Base-by-base conservation (phyloP, 179 eudicot genomes). In the Patellifolia procumbens region DNA sequence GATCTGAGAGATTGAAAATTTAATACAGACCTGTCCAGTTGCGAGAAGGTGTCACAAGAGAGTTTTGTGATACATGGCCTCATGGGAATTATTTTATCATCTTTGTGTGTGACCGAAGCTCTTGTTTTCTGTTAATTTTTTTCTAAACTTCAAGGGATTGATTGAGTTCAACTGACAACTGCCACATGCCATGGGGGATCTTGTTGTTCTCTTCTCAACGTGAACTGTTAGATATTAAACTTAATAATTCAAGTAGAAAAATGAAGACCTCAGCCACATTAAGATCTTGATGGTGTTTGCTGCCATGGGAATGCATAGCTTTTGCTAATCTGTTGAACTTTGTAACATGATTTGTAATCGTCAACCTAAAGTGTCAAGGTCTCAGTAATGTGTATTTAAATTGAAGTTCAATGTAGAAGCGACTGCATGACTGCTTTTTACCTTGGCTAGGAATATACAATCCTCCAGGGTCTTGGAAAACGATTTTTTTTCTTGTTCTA, bases 201-300 rank as follows among this genome's bases (percentile, higher is more conserved):
- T 42, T 22, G 31, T 67, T 65, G 70, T 42, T 39, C 28, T 16
- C 22, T 17, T 6, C 53, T 6, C 45, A 26, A 17, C 31, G 60
- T 31, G 29, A 28, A 49, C 24, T 15, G 8, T 17, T 6, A 49
- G 73, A 2, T 49, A 11, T 48, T 49, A 29, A 28, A 69, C 16
- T 46, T 46, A 68, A 26, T 11, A 49, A 5, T 48, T 49, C 28
- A 24, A 15, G 53, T 67, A 15, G 9, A 67, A 20, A 67, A 8
- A n/a, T 22, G 20, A 42, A 67, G 53, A 43, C 49, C n/a, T 67
- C 71, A 24, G 22, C 53, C 70, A 45, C 71, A 43, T 13, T 67
- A 51, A 39, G 29, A 42, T 11, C 31, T 39, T 43, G 52, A 43
- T 39, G 34, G 17, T 43, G 53, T 22, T 67, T 67, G 29, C 52